Evolutionary conservation across 2,329 filamentous ascomycete species (phyloP).

Genomic region (Nigrospora sphaerica): DNA sequence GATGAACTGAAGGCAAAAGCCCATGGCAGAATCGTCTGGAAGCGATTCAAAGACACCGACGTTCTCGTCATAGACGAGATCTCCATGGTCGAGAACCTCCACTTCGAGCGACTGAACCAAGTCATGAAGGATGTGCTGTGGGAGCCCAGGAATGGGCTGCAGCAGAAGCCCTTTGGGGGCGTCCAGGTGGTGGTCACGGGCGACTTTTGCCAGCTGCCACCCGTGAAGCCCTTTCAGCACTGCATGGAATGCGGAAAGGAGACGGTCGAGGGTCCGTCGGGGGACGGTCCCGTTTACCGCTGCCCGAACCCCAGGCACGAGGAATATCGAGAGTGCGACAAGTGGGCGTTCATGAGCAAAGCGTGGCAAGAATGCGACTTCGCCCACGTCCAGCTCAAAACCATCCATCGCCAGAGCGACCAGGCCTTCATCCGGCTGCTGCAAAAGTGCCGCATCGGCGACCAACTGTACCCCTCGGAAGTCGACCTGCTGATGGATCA

Average conservation of each 20-base stretch:
- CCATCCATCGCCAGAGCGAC: constrained; percentile 53
- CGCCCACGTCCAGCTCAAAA: constrained; percentile 40
- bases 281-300: constrained; percentile 15
- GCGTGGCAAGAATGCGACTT: constrained; percentile 51
- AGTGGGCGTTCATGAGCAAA: constrained; percentile 53
- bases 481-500: constrained; percentile 37
- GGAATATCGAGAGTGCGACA: constrained; percentile 37
- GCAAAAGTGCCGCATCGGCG: constrained; percentile 44
- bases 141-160: not conserved
- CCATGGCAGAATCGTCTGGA: constrained; percentile 20
- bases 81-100: constrained; percentile 53
- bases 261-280: constrained; percentile 11
- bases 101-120: constrained; percentile 43
- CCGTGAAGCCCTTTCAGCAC: constrained; percentile 47
- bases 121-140: constrained; percentile 32
- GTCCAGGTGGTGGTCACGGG: constrained; percentile 50
- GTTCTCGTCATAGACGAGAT: constrained; percentile 60
- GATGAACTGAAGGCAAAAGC: constrained; percentile 22
- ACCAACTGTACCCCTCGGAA: constrained; percentile 27
- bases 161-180: constrained; percentile 30
- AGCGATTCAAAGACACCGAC: constrained; percentile 35
- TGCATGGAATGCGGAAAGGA: constrained; percentile 42
- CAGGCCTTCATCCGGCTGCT: constrained; percentile 45
- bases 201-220: constrained; percentile 55
- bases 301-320: constrained; percentile 23